Conservation (phyloP, 352 stramenopile species). For the Hyaloperonospora arabidopsidis region DNA sequence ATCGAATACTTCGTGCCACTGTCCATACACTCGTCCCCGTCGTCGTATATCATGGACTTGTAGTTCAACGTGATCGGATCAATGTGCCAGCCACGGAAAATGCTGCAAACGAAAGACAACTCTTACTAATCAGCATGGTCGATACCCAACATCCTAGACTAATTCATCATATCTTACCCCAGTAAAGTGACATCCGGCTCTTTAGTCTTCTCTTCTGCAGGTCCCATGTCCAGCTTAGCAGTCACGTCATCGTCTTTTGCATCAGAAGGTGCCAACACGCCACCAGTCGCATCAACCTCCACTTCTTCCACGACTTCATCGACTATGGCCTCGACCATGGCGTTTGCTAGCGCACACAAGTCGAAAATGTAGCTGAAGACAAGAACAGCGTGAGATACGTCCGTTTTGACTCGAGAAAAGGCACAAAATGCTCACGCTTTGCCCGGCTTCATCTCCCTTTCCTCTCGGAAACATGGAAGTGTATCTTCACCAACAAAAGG, state of each 20-base stretch:
- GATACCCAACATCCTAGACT: background rate
- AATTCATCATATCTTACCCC: slow-evolving; percentile 25
- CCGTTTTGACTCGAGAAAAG: background rate
- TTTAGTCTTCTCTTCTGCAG: slow-evolving; percentile 12
- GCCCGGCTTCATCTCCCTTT: slow-evolving; percentile 31
- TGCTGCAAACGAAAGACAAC: slow-evolving; percentile 27
- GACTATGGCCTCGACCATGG: slow-evolving; percentile 39
- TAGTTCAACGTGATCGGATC: slow-evolving; percentile 70
- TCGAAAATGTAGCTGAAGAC: slow-evolving; percentile 43
- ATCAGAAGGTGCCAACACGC: slow-evolving; percentile 1
- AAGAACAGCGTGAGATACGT: slow-evolving; percentile 1
- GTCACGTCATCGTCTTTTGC: slow-evolving; percentile 5
- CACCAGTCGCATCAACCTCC: slow-evolving; percentile 22
- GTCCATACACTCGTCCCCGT: slow-evolving; percentile 58
- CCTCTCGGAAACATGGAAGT: slow-evolving; percentile 40
- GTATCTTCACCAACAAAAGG: slow-evolving; percentile 32
- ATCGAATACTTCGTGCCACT: slow-evolving; percentile 34
- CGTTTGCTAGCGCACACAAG: slow-evolving; percentile 53
- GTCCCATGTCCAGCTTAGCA: slow-evolving; percentile 11
- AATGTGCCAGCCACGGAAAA: slow-evolving; percentile 72
- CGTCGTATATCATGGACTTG: slow-evolving; percentile 74
- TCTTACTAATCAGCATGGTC: slow-evolving; percentile 5
- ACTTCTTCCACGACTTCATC: slow-evolving; percentile 21
- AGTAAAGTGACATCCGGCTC: slow-evolving; percentile 39
- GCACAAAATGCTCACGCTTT: slow-evolving; percentile 30